phyloP scores from a whole-genome alignment of 2,329 filamentous ascomycete species.

The Penicillium sp. region DNA sequence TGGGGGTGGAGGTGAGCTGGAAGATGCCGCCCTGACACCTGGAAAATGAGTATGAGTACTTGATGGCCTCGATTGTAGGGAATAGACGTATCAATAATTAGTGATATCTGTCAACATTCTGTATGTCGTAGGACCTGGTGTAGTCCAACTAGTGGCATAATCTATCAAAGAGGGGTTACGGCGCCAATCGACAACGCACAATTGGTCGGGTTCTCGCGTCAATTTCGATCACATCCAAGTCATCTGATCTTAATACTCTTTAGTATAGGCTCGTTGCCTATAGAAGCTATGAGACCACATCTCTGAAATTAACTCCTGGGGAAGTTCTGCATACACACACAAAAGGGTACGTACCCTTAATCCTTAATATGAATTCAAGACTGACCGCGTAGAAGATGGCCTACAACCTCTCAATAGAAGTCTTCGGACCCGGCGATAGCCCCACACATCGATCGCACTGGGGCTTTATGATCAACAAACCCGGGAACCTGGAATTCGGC shows the following conservation, averaged over 20 bases:
- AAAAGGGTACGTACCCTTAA: background rate
- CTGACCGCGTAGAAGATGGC: constrained; percentile 4
- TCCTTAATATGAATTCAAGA: background rate
- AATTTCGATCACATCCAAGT: background rate
- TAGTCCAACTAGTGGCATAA: background rate
- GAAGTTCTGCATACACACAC: background rate
- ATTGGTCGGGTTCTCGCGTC: background rate
- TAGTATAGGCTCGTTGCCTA: background rate
- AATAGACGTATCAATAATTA: background rate
- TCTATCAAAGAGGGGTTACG: background rate
- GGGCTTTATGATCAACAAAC: constrained; percentile 23
- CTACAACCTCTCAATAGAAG: constrained; percentile 21
- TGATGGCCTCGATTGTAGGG: background rate
- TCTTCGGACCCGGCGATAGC: constrained; percentile 22
- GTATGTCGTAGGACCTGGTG: too few relatives aligned
- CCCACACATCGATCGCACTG: constrained; percentile 24
- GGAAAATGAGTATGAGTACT: background rate
- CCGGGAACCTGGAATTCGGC: constrained; percentile 12
- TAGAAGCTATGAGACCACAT: background rate
- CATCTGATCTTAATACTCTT: background rate
- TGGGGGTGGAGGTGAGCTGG: background rate
- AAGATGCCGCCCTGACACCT: background rate
- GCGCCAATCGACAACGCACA: constrained; percentile 2
- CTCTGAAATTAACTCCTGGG: background rate
- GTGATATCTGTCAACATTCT: background rate